Base-by-base conservation (phyloP, 371 early-diverging fungal species). In the Mucor sp. region DNA sequence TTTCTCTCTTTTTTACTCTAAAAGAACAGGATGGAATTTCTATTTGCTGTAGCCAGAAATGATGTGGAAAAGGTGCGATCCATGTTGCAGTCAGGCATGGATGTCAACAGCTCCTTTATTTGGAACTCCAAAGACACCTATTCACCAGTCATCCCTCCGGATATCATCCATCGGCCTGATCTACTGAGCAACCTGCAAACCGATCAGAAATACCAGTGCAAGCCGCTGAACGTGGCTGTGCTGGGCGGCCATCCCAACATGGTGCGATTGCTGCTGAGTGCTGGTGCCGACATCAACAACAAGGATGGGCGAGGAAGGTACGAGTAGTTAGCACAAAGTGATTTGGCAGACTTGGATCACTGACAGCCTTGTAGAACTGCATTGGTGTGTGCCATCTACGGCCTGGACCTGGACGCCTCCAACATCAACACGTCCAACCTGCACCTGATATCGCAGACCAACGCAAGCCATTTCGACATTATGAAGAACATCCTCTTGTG, bases 291-390 rank as follows among this genome's bases (percentile, higher is more conserved):
- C 66, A 78, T 87, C 33, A 85, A 85, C 55, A 72, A 80, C 60
- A 86, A 85, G 65, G 93, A 92, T 72, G 88, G 89, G 3, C 77
- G 88, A 50, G 91, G 91, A 74, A 86, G 91, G 88, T 89, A 81
- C 87, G 89, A 81, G 60, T 56, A 32, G 0, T 33, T 39, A 23
- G 2, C 14, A 48, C n/a, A n/a, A n/a, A n/a, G n/a, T 30, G 12
- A 57, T 21, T 12, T 9, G 41, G 23, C 17, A 25, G 53, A 21
- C 53, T 25, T 0, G 3, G 2, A 15, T 15, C 41, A 27, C 53
- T 19, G 4, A 47, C 19, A 5, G 11, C 3, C 48, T 9, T 9
- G 14, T 69, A 89, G 89, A 70, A 87, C 87, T 21, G 82, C 87
- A 14, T 67, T 86, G 3, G 70, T 88, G 3, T 87, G 88, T 60